Conservation (phyloP, 2,329 filamentous ascomycete genomes). For the Neocucurbitaria cava region DNA sequence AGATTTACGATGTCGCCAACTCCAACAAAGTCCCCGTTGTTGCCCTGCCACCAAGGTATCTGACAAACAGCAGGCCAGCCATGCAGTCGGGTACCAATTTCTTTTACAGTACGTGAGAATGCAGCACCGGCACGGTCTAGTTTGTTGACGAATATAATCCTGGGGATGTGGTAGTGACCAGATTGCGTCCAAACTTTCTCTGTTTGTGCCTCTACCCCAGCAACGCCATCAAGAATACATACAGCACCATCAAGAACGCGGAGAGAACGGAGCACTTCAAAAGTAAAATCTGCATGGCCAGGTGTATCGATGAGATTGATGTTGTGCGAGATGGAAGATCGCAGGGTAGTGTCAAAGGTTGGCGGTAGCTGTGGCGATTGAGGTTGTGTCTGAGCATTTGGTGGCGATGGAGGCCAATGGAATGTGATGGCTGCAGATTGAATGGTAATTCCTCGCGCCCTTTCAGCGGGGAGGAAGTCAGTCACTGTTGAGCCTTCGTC, state of each 20-base stretch:
- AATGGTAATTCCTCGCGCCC: constrained; percentile 93
- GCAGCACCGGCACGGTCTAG: constrained; percentile 81
- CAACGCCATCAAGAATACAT: constrained; percentile 91
- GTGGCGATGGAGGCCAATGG: constrained; percentile 76
- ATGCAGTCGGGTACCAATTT: constrained; percentile 79
- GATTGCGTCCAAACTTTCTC: constrained; percentile 96
- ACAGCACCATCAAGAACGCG: constrained; percentile 88
- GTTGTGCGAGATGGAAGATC: constrained; percentile 63
- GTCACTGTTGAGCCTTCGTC: constrained; percentile 97
- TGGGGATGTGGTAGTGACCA: constrained; percentile 82
- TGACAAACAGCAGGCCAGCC: constrained; percentile 92
- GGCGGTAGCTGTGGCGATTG: constrained; percentile 38
- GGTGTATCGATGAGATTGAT: constrained; percentile 80
- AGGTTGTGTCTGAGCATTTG: constrained; percentile 29
- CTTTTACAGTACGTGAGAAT: constrained; percentile 84
- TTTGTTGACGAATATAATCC: constrained; percentile 84
- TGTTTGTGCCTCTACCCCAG: constrained; percentile 94
- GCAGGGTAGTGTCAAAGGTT: constrained; percentile 45
- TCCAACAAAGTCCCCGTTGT: constrained; percentile 77
- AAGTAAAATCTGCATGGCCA: constrained; percentile 96
- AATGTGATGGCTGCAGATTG: constrained; percentile 97
- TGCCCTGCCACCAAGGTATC: constrained; percentile 87
- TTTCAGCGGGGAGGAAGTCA: constrained; percentile 92
- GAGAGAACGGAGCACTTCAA: constrained; percentile 91
- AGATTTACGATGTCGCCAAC: constrained; percentile 83